Evolutionary conservation across 805 yeast species (phyloP).

Genomic region (Alloascoidea africana): DNA sequence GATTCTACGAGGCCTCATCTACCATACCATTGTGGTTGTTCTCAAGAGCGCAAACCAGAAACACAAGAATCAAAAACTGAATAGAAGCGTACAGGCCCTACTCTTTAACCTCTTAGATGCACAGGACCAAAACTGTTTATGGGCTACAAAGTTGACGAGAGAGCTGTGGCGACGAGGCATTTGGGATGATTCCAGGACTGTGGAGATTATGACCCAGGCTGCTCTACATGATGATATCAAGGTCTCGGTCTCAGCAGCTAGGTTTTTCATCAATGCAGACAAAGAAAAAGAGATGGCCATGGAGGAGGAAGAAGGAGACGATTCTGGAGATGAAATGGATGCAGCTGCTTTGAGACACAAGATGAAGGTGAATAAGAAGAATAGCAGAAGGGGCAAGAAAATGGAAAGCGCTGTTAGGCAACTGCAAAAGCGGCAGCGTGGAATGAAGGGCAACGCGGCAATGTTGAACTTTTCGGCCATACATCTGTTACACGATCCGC

Average conservation of each 20-base stretch:
- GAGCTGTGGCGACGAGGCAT: slow-evolving; percentile 96
- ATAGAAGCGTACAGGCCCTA: slow-evolving; percentile 82
- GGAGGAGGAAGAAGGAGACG: slow-evolving; percentile 51
- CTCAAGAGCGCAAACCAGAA: slow-evolving; percentile 77
- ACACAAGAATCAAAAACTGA: slow-evolving; percentile 79
- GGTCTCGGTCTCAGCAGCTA: slow-evolving; percentile 79
- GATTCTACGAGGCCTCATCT: slow-evolving; percentile 68
- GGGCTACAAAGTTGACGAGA: slow-evolving; percentile 93
- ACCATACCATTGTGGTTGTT: slow-evolving; percentile 60
- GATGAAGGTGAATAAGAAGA: slow-evolving; percentile 70
- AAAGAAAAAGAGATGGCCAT: slow-evolving; percentile 78
- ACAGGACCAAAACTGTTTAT: slow-evolving; percentile 70
- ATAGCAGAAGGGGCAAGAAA: slow-evolving; percentile 67
- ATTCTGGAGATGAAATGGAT: slow-evolving; percentile 61
- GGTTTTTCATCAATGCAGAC: slow-evolving; percentile 90
- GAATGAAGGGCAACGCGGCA: slow-evolving; percentile 34
- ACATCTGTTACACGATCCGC: slow-evolving; percentile 91
- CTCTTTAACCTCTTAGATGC: slow-evolving; percentile 77
- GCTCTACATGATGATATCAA: slow-evolving; percentile 78
- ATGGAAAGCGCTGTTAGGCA: slow-evolving; percentile 59
- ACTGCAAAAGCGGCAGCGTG: slow-evolving; percentile 40
- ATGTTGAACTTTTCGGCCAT: slow-evolving; percentile 87
- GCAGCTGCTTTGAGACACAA: slow-evolving; percentile 59
- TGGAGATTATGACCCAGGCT: slow-evolving; percentile 96
- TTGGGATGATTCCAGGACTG: slow-evolving; percentile 95